Percentiles rank a stretch among this genome's conserved stretches.
Conservation (phyloP, 176 grass and related monocot species). For the Carex kokanica region DNA sequence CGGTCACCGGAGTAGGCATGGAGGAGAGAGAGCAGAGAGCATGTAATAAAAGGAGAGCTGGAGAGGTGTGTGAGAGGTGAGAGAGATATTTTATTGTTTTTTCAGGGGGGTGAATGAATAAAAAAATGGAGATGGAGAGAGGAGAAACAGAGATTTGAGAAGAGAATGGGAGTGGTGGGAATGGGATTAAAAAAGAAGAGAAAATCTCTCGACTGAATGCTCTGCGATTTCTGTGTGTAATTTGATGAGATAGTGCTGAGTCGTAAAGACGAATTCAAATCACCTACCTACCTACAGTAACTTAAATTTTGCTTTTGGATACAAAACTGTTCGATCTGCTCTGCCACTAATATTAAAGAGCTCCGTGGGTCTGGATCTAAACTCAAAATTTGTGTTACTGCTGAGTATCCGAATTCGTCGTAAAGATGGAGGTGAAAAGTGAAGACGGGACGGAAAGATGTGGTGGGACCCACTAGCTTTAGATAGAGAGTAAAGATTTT, state of each 20-base stretch:
- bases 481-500: not conserved
- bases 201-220: not conserved
- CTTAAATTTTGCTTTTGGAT: no score
- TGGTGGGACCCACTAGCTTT: not conserved
- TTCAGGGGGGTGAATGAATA: slow-evolving; percentile 2
- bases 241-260: not conserved
- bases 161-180: not conserved
- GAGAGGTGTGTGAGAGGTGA: not conserved
- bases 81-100: slow-evolving; percentile 13
- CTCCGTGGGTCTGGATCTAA: no score
- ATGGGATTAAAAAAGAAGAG: slow-evolving; percentile 14
- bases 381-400: no score
- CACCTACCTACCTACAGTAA: no score
- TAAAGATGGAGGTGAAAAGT: not conserved
- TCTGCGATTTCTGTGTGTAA: not conserved
- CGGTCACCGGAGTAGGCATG: slow-evolving; percentile 40
- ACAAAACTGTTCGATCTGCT: no score
- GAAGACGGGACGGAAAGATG: slow-evolving; percentile 17
- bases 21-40: slow-evolving; percentile 10
- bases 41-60: slow-evolving; percentile 38
- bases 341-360: no score
- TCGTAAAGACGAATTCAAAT: no score
- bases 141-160: not conserved
- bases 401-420: no score
- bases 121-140: slow-evolving; percentile 22